These are phyloP conservation scores for Arthrinium phaeospermum DNA, from an alignment of 2,329 filamentous ascomycete species.

Conservation along the genomic window DNA sequence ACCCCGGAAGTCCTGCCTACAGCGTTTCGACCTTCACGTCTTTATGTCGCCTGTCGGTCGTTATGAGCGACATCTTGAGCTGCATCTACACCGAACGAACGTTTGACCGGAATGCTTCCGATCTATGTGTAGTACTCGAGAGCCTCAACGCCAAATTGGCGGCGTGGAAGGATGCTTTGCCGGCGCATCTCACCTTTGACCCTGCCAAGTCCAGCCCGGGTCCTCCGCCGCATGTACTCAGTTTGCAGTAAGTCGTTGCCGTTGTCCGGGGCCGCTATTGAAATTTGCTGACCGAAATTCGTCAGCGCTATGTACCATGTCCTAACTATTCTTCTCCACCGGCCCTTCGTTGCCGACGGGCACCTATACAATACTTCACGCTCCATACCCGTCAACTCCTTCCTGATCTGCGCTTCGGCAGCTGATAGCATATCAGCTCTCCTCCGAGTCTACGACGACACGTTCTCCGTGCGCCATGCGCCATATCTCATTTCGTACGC, in stretches of 20 bases:
- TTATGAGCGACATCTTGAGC: slow-evolving; percentile 52
- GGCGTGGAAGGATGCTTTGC: slow-evolving; percentile 48
- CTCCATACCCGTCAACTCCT: slow-evolving; percentile 49
- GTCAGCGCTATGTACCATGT: slow-evolving; percentile 54
- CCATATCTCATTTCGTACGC: slow-evolving; percentile 62
- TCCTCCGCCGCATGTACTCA: slow-evolving; percentile 52
- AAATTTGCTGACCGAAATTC: background rate
- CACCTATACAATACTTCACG: slow-evolving; percentile 51
- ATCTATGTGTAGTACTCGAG: slow-evolving; percentile 43
- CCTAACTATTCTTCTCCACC: slow-evolving; percentile 58
- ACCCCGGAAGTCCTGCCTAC: slow-evolving; percentile 40
- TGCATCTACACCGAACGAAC: slow-evolving; percentile 52
- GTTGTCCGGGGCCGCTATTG: background rate
- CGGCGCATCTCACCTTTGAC: slow-evolving; percentile 48
- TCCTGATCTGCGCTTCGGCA: slow-evolving; percentile 51
- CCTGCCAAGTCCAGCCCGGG: slow-evolving; percentile 33
- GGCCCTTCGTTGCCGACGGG: slow-evolving; percentile 56
- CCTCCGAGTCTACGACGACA: slow-evolving; percentile 49
- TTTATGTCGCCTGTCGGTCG: slow-evolving; percentile 51
- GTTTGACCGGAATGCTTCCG: slow-evolving; percentile 40
- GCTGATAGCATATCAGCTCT: slow-evolving; percentile 51
- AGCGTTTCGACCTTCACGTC: slow-evolving; percentile 49
- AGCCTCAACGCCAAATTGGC: slow-evolving; percentile 47
- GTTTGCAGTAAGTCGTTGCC: slow-evolving; percentile 40
- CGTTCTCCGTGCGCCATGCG: slow-evolving; percentile 51